phyloP scores from a whole-genome alignment of 2,329 filamentous ascomycete genomes.

The Aspergillus carbonarius region DNA sequence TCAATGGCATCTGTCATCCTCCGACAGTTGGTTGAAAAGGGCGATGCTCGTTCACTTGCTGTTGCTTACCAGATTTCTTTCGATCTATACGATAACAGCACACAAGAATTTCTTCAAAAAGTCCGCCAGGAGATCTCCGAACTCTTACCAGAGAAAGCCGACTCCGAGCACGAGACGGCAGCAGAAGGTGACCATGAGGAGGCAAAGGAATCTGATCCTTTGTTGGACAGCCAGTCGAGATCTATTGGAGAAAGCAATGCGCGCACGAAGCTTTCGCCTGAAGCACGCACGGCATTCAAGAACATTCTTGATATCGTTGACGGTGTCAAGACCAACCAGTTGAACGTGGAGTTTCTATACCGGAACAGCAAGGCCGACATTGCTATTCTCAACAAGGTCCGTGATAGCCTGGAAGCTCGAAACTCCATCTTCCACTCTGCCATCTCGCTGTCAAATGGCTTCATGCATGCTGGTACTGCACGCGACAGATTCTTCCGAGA shows the following conservation, averaged over 20 bases:
- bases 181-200: constrained; percentile 56
- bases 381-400: constrained; percentile 90
- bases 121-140: constrained; percentile 77
- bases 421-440: constrained; percentile 99
- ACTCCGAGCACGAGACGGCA: constrained; percentile 33
- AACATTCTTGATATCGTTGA: constrained; percentile 67
- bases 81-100: constrained; percentile 97
- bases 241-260: constrained; percentile 46
- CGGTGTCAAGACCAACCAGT: constrained; percentile 87
- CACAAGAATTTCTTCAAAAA: constrained; percentile 91
- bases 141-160: constrained; percentile 43
- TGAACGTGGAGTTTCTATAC: constrained; percentile 96
- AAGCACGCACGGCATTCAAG: constrained; percentile 55
- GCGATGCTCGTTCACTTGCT: constrained; percentile 73
- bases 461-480: constrained; percentile 98
- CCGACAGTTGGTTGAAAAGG: constrained; percentile 74
- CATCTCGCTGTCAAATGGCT: constrained; percentile 95
- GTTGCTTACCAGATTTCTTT: constrained; percentile 97
- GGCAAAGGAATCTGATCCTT: constrained; percentile 57
- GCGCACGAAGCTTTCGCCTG: constrained; percentile 43
- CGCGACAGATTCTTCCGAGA: constrained; percentile 99
- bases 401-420: constrained; percentile 89
- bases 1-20: constrained; percentile 87
- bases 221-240: constrained; percentile 53
- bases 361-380: constrained; percentile 92